Conservation (phyloP, 768 basidiomycete genomes). For the Boletus huronensis region DNA sequence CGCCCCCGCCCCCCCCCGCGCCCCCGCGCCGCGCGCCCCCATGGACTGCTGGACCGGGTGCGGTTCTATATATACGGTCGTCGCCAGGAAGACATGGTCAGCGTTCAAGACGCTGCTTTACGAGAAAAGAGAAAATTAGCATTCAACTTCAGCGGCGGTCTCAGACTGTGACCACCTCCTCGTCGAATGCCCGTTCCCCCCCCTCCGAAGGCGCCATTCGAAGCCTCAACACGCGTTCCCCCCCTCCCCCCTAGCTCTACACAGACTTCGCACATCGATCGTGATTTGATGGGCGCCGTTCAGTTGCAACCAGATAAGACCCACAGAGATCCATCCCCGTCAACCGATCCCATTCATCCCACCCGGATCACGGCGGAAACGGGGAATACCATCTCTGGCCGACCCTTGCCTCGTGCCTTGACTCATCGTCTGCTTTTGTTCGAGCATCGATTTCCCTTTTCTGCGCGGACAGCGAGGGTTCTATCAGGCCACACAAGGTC, state of each 20-base stretch:
- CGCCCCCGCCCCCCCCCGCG: no score
- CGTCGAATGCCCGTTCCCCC: constrained; percentile 15
- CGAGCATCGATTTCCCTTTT: constrained; percentile 24
- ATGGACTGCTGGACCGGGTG: no score
- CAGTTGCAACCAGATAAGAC: constrained; percentile 2
- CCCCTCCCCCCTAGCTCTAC: not conserved
- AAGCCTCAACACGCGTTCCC: constrained; percentile 13
- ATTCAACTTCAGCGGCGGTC: constrained; percentile 26
- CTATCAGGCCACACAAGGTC: constrained; percentile 3
- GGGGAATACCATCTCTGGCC: constrained; percentile 19
- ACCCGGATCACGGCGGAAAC: constrained; percentile 25
- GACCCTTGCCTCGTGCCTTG: constrained; percentile 23
- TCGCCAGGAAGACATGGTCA: not conserved
- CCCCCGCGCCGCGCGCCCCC: no score
- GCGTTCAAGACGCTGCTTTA: not conserved
- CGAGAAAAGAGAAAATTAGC: constrained; percentile 12
- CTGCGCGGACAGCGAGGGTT: constrained; percentile 9
- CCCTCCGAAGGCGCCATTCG: constrained; percentile 15
- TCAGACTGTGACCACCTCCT: not conserved
- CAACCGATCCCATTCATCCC: not conserved
- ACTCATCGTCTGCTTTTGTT: not conserved
- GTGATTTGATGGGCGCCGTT: constrained; percentile 21
- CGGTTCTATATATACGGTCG: constrained; percentile 19
- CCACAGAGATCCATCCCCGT: not conserved
- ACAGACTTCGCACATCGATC: constrained; percentile 18